Conservation (phyloP, 306 rosid species). For the Spatholobus suberectus region DNA sequence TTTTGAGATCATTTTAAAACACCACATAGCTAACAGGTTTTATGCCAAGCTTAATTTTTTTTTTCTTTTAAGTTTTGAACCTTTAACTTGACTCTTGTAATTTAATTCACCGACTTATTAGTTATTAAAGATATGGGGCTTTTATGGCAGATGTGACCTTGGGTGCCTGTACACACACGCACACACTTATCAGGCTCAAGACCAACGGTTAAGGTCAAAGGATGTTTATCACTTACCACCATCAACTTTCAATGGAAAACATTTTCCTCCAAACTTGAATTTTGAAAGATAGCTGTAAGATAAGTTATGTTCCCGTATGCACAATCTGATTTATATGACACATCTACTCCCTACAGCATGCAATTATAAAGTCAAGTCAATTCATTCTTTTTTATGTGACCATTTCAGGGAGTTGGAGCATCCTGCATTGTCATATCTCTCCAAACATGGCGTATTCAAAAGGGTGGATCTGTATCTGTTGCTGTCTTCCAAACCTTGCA, state of each 20-base stretch:
- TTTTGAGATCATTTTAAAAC: background rate
- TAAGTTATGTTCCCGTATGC: background rate
- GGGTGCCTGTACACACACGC: background rate
- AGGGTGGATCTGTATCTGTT: constrained; percentile 31
- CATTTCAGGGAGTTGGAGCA: constrained; percentile 46
- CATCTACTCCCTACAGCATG: background rate
- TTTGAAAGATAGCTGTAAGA: constrained; percentile 68
- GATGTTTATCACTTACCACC: constrained; percentile 48
- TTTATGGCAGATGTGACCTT: background rate
- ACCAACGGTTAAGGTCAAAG: constrained; percentile 48
- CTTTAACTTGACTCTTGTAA: background rate
- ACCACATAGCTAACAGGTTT: background rate
- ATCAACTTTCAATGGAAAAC: constrained; percentile 73
- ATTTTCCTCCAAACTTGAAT: constrained; percentile 70
- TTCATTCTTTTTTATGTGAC: background rate
- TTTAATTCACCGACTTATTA: background rate
- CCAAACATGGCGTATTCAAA: constrained; percentile 61
- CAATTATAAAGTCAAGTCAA: background rate
- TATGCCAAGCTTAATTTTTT: background rate
- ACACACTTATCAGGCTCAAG: constrained; percentile 34
- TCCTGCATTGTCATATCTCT: constrained; percentile 51
- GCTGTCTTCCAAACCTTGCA: no score
- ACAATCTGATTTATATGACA: background rate
- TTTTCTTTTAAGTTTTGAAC: background rate
- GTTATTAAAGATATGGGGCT: background rate